phyloP scores from a whole-genome alignment of 1,284 basidiomycete species.

The Cryptococcus sp. region DNA sequence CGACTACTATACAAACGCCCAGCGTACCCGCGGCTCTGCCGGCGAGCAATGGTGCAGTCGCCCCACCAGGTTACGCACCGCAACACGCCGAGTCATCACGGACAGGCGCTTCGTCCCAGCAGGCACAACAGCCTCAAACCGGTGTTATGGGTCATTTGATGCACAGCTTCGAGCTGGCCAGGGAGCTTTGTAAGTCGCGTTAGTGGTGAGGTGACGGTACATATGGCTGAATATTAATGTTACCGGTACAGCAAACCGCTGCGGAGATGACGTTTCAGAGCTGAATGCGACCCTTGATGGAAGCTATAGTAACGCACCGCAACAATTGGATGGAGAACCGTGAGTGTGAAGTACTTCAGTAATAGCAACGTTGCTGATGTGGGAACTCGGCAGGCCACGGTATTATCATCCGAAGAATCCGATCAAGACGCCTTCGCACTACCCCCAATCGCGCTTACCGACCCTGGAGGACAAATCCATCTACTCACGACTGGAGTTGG shows the following conservation, averaged over 20 bases:
- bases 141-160: slow-evolving; percentile 86
- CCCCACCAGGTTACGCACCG: slow-evolving; percentile 22
- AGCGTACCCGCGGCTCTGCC: slow-evolving; percentile 7
- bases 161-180: slow-evolving; percentile 90
- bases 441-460: slow-evolving; percentile 84
- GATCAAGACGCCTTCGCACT: slow-evolving; percentile 88
- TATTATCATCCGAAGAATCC: slow-evolving; percentile 96
- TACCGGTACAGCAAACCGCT: slow-evolving; percentile 66
- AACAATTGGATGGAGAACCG: slow-evolving; percentile 94
- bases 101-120: slow-evolving; percentile 43
- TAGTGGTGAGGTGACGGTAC: background rate
- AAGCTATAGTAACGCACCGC: slow-evolving; percentile 82
- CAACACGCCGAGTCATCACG: slow-evolving; percentile 54
- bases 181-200: slow-evolving; percentile 76
- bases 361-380: background rate
- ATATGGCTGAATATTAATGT: background rate
- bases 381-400: slow-evolving; percentile 66
- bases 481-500: slow-evolving; percentile 91
- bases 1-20: slow-evolving; percentile 6
- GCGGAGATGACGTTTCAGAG: slow-evolving; percentile 81
- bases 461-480: slow-evolving; percentile 81
- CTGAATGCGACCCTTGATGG: slow-evolving; percentile 90
- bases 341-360: slow-evolving; percentile 52
- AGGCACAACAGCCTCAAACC: slow-evolving; percentile 25
- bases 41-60: slow-evolving; percentile 4